Evolutionary conservation across 306 rosid species (phyloP).

Genomic region (Cucumis cinereus): DNA sequence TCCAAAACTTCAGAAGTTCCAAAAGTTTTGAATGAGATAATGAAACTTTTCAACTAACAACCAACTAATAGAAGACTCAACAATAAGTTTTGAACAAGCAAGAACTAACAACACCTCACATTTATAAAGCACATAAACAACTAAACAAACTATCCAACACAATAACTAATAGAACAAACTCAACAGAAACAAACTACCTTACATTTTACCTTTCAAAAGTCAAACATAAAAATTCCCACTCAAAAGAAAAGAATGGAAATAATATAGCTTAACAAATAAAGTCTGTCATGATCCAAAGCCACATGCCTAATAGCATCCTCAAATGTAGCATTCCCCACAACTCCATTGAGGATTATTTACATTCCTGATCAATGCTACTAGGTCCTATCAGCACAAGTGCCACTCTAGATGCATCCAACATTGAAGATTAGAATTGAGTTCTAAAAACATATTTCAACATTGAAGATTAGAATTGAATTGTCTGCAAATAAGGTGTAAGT

Average conservation of each 20-base stretch:
- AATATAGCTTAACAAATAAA: background rate
- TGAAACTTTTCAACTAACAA: too few relatives aligned
- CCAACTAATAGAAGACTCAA: too few relatives aligned
- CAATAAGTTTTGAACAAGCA: too few relatives aligned
- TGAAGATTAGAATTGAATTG: background rate
- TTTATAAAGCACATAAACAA: too few relatives aligned
- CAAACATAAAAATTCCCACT: background rate
- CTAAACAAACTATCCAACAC: too few relatives aligned
- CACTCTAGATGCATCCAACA: constrained; percentile 71
- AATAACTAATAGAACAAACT: too few relatives aligned
- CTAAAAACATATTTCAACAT: background rate
- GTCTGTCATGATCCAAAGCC: background rate
- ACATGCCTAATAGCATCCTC: background rate
- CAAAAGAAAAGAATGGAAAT: background rate
- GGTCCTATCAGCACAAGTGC: constrained; percentile 88
- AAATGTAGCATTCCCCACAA: background rate
- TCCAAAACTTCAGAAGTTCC: too few relatives aligned
- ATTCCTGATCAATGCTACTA: constrained; percentile 71
- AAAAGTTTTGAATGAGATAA: too few relatives aligned
- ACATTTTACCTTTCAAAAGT: too few relatives aligned
- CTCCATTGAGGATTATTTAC: background rate
- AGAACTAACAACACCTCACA: too few relatives aligned
- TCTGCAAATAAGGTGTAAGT: background rate
- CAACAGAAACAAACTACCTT: too few relatives aligned
- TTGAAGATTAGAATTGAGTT: background rate